A percentile compares a stretch with the other conserved stretches of the same genome.
phyloP scores from a whole-genome alignment of 208 protist species.

The Crithidia expoeki region DNA sequence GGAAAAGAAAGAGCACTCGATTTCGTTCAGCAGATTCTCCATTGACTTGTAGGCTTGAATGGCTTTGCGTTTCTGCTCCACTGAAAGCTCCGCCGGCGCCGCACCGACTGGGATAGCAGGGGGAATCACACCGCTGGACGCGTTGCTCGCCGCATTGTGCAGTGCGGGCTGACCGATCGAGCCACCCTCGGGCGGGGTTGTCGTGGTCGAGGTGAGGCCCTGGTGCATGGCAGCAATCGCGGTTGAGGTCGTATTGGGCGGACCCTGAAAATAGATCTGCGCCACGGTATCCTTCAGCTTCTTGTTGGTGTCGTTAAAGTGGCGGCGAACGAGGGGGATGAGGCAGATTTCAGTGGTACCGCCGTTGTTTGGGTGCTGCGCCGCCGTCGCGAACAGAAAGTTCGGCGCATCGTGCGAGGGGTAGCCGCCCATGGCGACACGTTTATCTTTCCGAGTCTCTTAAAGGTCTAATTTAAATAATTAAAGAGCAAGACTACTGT shows the following conservation, averaged over 20 bases:
- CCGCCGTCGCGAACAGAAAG: slow-evolving; percentile 80
- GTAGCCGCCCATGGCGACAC: slow-evolving; percentile 78
- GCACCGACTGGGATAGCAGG: neutral
- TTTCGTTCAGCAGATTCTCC: slow-evolving; percentile 55
- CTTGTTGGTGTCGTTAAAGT: slow-evolving; percentile 86
- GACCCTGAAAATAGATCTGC: slow-evolving; percentile 51
- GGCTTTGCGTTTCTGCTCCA: slow-evolving; percentile 18
- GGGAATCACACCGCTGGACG: neutral
- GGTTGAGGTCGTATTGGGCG: slow-evolving; percentile 38
- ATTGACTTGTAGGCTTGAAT: slow-evolving; percentile 45
- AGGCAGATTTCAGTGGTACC: slow-evolving; percentile 73
- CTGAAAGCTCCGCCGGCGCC: neutral
- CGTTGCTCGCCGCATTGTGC: slow-evolving; percentile 5
- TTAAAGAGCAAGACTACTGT: no score
- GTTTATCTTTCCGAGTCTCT: no score
- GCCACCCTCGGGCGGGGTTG: slow-evolving; percentile 5
- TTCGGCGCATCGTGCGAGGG: slow-evolving; percentile 84
- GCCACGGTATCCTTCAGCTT: slow-evolving; percentile 62
- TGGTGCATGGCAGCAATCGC: slow-evolving; percentile 35
- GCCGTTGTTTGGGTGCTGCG: slow-evolving; percentile 53
- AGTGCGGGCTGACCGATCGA: slow-evolving; percentile 13
- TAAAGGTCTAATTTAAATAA: no score
- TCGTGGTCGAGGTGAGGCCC: neutral
- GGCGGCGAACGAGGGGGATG: slow-evolving; percentile 76
- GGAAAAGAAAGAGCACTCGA: slow-evolving; percentile 53